phyloP scores from a whole-genome alignment of 306 rosid genomes.

The Corylus americana region DNA sequence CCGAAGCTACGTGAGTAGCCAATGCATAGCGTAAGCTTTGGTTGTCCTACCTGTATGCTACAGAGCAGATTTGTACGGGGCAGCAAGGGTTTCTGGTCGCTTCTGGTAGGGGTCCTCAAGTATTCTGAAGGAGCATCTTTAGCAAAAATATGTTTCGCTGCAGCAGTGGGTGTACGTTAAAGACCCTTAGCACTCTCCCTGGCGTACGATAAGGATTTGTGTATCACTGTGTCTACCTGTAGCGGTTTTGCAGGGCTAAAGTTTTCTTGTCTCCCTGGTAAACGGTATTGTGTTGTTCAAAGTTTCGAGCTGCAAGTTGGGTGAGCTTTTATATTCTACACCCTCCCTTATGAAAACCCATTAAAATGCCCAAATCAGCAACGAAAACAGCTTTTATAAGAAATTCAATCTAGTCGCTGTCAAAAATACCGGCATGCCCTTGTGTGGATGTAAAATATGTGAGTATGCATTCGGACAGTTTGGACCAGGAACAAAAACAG shows the following conservation, averaged over 20 bases:
- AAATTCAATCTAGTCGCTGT: neutral
- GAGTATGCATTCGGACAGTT: no score
- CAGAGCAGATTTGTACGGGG: slow-evolving; percentile 27
- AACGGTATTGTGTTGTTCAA: slow-evolving; percentile 43
- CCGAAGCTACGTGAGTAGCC: no score
- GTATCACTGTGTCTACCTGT: neutral
- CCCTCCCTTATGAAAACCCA: neutral
- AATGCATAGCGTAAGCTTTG: neutral
- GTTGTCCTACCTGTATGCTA: slow-evolving; percentile 15
- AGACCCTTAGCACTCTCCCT: slow-evolving; percentile 17
- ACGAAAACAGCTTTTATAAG: neutral
- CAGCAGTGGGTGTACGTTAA: slow-evolving; percentile 15
- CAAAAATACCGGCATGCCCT: neutral
- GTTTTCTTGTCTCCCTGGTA: slow-evolving; percentile 34
- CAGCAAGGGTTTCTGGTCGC: slow-evolving; percentile 1
- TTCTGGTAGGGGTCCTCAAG: slow-evolving; percentile 10
- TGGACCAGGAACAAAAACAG: no score
- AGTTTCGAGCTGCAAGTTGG: slow-evolving; percentile 49
- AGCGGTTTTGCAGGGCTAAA: slow-evolving; percentile 30
- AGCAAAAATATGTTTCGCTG: neutral
- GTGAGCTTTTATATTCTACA: slow-evolving; percentile 5
- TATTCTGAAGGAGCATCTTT: neutral
- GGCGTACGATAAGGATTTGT: slow-evolving; percentile 27
- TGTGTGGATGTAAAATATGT: no score
- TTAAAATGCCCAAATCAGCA: neutral